Evolutionary conservation across 2,329 filamentous ascomycete genomes (phyloP), one percentile per base, ranked within the genome.

Genomic region (Penicillium nordicum): DNA sequence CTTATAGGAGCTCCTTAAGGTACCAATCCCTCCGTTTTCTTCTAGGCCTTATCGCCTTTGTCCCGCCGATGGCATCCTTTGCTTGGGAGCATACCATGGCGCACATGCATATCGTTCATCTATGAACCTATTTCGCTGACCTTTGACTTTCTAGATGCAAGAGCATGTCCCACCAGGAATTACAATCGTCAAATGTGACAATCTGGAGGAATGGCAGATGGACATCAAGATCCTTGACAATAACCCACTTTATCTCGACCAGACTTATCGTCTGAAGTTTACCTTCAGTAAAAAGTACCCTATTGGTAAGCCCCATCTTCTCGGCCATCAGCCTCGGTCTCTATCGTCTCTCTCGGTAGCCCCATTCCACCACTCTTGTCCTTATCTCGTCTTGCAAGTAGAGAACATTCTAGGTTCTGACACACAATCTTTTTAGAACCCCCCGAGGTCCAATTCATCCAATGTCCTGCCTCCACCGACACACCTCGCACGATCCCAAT

Each of bases 221-320:
- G 95, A 99, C 72, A 95, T 99, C 52, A 80, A 83, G 64, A 93
- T 99, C 50, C 83, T 97, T 40, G 94, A 97, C 74, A 78, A 84
- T 57, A 99, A 99, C 70, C 93, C 93, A 1, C 77, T 99, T 46
- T 99, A 99, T 76, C 77, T 84, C 50, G 83, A 85, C 70, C 82
- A 97, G 71, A 87, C 79, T 25, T 97, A 90, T 76, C 84, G 93
- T 23, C 79, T 99, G 52, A 92, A 91, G 70, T 96, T 99, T 74
- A 87, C 82, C 47, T 99, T 99, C 74, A 86, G 85, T 59, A 80
- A 82, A 32, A 85, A 84, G 64, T 99, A 99, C 71, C 94, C 94
- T 16, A 99, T 99, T 68, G 92, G 90, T 92, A 83, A 60, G 73
- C 69, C 14, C n/a, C 12, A 32, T 23, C 25, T 55, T n/a, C 29